Base-by-base conservation (phyloP, 2,329 filamentous ascomycete species). In the Gnomoniopsis smithogilvyi region DNA sequence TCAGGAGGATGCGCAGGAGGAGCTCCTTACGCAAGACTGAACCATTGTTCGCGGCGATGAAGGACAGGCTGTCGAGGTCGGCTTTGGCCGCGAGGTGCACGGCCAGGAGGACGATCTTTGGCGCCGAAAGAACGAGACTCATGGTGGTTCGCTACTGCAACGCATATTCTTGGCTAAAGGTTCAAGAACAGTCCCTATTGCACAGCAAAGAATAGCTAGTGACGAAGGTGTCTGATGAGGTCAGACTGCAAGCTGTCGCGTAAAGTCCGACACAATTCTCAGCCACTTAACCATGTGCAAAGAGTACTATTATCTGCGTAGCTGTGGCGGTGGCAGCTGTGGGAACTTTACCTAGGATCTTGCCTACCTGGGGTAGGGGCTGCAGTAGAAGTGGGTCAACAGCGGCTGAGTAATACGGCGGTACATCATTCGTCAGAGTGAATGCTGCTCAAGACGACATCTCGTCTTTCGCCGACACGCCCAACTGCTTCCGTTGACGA, bases 31-130 rank as follows among this genome's bases (percentile, higher is more conserved):
- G 78, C 56, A 95, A 77, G 41, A 87, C 79, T 56, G 81, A 76
- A 55, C 74, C 73, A 65, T 89, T 76, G 43, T 78, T 76, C 22
- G 81, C 77, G 54, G 84, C 80, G 62, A 95, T 77, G 55, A 77
- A 78, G 58, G 82, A 79, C 61, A 95, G 75, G 64, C 81, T 80
- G 65, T 80, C 71, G 66, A 92, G 77, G 69, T 93, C 83, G 68
- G 84, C 80, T 66, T 84, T 82, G 62, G 83, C 81, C 56, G 90
- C 85, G 66, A 87, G 81, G 67, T 91, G 84, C 22, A 87, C 86
- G 48, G 91, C 88, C 52, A 94, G 81, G 59, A 95, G 82, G 59
- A 92, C 76, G 64, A 87, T 83, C 70, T 92, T 90, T 58, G 88
- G 80, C 52, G 85, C 78, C 12, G 87, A 86, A 58, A 91, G 77